Evolutionary conservation across 176 grass and related monocot genomes (phyloP).

Genomic region (Zoysia japonica): DNA sequence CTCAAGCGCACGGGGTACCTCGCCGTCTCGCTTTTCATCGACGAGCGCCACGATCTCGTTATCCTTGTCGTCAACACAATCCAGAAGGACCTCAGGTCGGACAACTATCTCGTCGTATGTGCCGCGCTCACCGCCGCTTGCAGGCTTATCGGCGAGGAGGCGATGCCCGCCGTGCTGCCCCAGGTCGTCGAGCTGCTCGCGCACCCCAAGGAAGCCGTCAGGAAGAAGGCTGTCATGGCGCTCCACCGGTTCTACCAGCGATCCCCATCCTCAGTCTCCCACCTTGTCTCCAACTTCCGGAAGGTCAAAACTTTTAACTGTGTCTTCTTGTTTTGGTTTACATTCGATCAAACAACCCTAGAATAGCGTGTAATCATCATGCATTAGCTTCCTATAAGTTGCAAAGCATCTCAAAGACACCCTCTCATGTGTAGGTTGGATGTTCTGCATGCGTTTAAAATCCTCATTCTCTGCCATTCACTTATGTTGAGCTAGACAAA

Average conservation of each 20-base stretch:
- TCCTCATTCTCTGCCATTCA: background rate
- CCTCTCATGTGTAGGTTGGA: background rate
- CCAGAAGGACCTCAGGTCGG: slow-evolving; percentile 97
- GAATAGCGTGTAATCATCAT: background rate
- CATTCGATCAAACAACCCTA: background rate
- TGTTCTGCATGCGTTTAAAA: background rate
- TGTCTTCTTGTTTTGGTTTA: background rate
- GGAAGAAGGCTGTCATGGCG: slow-evolving; percentile 98
- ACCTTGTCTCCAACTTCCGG: slow-evolving; percentile 93
- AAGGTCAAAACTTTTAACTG: slow-evolving; percentile 53
- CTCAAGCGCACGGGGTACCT: slow-evolving; percentile 98
- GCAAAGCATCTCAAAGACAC: background rate
- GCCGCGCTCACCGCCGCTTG: slow-evolving; percentile 80
- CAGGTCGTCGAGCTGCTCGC: slow-evolving; percentile 89
- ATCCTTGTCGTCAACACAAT: slow-evolving; percentile 99
- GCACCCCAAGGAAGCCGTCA: slow-evolving; percentile 85
- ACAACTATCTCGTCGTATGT: slow-evolving; percentile 90
- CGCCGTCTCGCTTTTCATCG: slow-evolving; percentile 94
- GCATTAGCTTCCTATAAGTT: background rate
- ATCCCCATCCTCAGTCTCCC: slow-evolving; percentile 74
- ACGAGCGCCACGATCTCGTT: slow-evolving; percentile 94
- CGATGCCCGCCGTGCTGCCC: slow-evolving; percentile 89
- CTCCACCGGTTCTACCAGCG: slow-evolving; percentile 97
- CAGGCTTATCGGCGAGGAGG: slow-evolving; percentile 93
- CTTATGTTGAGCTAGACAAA: background rate